phyloP scores from a whole-genome alignment of 768 basidiomycete species.

The Termitomyces sp. region DNA sequence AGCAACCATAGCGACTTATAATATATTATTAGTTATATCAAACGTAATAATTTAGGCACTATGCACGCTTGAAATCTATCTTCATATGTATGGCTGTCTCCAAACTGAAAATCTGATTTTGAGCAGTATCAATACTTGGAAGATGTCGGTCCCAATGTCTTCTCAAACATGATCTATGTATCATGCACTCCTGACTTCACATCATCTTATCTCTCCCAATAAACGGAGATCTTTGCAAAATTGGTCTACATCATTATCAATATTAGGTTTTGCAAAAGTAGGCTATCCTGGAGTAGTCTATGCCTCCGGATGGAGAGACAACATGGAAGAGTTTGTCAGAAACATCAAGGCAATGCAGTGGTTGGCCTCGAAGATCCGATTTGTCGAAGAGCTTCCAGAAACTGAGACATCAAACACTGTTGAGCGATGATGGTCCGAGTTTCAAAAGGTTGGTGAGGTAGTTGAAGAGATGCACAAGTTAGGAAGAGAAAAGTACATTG shows the following conservation, averaged over 20 bases:
- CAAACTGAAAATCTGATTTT: no score
- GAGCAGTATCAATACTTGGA: no score
- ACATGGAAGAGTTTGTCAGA: constrained; percentile 59
- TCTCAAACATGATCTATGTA: constrained; percentile 20
- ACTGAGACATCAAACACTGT: constrained; percentile 1
- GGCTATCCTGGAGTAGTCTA: constrained; percentile 79
- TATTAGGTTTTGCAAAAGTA: constrained; percentile 69
- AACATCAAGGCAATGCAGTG: constrained; percentile 78
- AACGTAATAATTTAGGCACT: no score
- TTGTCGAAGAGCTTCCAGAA: constrained; percentile 43
- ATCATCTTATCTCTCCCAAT: constrained; percentile 63
- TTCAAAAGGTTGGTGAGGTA: constrained; percentile 68
- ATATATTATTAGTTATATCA: no score
- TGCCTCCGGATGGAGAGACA: constrained; percentile 48
- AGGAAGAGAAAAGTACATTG: constrained; percentile 51
- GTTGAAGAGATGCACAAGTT: constrained; percentile 62
- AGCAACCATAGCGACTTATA: no score
- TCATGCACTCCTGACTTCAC: constrained; percentile 70
- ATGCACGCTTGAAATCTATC: no score
- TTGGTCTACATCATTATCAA: constrained; percentile 50
- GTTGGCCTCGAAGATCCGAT: constrained; percentile 64
- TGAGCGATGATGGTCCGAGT: constrained; percentile 49
- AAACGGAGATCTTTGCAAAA: constrained; percentile 56
- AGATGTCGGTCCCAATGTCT: no score
- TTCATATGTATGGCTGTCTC: no score